Evolutionary conservation across 1,139 yeast genomes (phyloP).

Genomic region (Tardiomyces depauwii): DNA sequence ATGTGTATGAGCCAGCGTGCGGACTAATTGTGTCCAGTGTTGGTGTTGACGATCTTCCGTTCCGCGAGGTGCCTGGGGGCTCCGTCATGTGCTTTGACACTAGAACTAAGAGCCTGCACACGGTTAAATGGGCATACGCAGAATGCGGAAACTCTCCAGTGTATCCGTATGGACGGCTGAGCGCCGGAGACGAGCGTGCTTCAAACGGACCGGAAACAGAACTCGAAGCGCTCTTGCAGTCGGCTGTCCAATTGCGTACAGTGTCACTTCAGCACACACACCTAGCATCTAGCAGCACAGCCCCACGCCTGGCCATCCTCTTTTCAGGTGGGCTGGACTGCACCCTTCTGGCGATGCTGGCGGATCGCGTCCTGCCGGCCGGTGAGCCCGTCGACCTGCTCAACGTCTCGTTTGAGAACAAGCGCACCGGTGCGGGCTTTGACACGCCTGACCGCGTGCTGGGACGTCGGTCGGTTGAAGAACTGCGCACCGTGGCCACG

Average conservation of each 20-base stretch:
- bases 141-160: not conserved
- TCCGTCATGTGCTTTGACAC: constrained; percentile 15
- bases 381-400: constrained; percentile 49
- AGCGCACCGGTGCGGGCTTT: constrained; percentile 49
- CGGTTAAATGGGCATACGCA: not conserved
- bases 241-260: not conserved
- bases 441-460: constrained; percentile 77
- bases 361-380: constrained; percentile 26
- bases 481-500: constrained; percentile 26
- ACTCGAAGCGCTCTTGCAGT: not conserved
- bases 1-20: constrained; percentile 13
- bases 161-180: not conserved
- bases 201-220: not conserved
- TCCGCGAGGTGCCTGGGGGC: constrained; percentile 24
- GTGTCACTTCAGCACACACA: not conserved
- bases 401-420: constrained; percentile 92
- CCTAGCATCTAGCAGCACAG: not conserved
- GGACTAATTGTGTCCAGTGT: constrained; percentile 23
- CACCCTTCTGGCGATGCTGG: constrained; percentile 51
- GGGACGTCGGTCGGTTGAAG: constrained; percentile 51
- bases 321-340: constrained; percentile 96
- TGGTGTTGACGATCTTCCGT: constrained; percentile 5
- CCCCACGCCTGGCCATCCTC: constrained; percentile 40
- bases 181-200: not conserved
- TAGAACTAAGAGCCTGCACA: not conserved